Evolutionary conservation across 495 filamentous ascomycete genomes (phyloP).

Genomic region (Apiosordaria backusii): DNA sequence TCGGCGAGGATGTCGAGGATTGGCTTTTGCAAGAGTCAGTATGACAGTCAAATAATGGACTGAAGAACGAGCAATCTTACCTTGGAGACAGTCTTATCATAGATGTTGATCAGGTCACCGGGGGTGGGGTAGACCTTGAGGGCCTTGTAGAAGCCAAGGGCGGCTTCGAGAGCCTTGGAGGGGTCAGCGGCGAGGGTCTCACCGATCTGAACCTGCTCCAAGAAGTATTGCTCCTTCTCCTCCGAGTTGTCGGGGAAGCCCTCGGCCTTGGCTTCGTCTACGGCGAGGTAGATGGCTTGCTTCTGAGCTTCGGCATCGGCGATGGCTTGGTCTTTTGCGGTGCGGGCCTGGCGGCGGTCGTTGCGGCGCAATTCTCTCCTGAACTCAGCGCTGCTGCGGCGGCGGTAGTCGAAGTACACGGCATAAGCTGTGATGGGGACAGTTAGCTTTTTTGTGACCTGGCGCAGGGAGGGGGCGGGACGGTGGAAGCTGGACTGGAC

Average conservation of each 20-base stretch:
- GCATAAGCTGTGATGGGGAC: slow-evolving; percentile 57
- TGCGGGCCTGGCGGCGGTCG: slow-evolving; percentile 69
- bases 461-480: slow-evolving; percentile 35
- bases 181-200: slow-evolving; percentile 67
- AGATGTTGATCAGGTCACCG: slow-evolving; percentile 87
- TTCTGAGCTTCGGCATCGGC: slow-evolving; percentile 65
- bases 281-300: slow-evolving; percentile 63
- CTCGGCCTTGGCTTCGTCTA: slow-evolving; percentile 77
- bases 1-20: slow-evolving; percentile 92
- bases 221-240: slow-evolving; percentile 80
- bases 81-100: slow-evolving; percentile 97
- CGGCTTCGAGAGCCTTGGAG: slow-evolving; percentile 72
- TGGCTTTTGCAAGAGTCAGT: slow-evolving; percentile 47
- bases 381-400: slow-evolving; percentile 83
- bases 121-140: slow-evolving; percentile 97
- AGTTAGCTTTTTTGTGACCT: slow-evolving; percentile 53
- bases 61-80: slow-evolving; percentile 34
- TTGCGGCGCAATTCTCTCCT: slow-evolving; percentile 78
- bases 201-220: slow-evolving; percentile 85
- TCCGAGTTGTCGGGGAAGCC: slow-evolving; percentile 88
- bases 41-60: slow-evolving; percentile 6
- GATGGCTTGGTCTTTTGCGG: slow-evolving; percentile 72
- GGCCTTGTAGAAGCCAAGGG: slow-evolving; percentile 93
- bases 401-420: slow-evolving; percentile 91
- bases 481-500: slow-evolving; percentile 29